Evolutionary conservation across 768 basidiomycete genomes (phyloP), one percentile per base, ranked within the genome.

Genomic region (Amanita pallidorosea): DNA sequence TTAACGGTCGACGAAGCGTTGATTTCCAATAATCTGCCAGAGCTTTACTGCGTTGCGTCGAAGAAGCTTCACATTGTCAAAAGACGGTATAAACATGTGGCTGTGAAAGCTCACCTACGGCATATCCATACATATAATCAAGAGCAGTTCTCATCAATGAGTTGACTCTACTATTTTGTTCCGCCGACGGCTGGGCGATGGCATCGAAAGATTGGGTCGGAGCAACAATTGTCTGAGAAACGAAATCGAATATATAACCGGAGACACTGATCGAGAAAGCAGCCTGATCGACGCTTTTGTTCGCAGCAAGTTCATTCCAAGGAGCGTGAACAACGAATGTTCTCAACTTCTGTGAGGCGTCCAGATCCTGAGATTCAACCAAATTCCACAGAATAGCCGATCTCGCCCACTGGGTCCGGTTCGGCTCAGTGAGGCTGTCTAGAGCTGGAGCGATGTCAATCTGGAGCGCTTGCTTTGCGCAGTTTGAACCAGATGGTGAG

Each of bases 181-280:
- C 68, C 33, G 56, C 61, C 1, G 64, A 62, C 1, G 79, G 78
- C 40, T 75, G 69, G 0, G 75, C 80, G 47, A 74, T 64, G 8
- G 54, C 56, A 4, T 62, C 54, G 58, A 81, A 85, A 1, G 70
- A 69, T 7, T 71, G 65, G 15, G 63, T 51, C 12, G 72, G 75
- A 36, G 69, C 66, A 3, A 62, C 61, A 20, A 81, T 61, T 22
- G 69, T 72, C 61, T 80, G 81, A 5, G 69, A 62, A 9, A 79
- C 80, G 58, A 83, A 83, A 60, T 85, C 69, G 60, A 76, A 84
- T 22, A 56, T 67, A 56, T 72, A 81, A 6, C 82, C 83, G 25
- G 74, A 71, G 12, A 65, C 62, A 1, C 65, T 66, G 8, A 66
- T 71, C 13, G 70, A 60, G 57, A 79, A 79, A 13, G 59, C 48